phyloP scores from a whole-genome alignment of 2,329 filamentous ascomycete genomes.

The Calonectria leucothoes region DNA sequence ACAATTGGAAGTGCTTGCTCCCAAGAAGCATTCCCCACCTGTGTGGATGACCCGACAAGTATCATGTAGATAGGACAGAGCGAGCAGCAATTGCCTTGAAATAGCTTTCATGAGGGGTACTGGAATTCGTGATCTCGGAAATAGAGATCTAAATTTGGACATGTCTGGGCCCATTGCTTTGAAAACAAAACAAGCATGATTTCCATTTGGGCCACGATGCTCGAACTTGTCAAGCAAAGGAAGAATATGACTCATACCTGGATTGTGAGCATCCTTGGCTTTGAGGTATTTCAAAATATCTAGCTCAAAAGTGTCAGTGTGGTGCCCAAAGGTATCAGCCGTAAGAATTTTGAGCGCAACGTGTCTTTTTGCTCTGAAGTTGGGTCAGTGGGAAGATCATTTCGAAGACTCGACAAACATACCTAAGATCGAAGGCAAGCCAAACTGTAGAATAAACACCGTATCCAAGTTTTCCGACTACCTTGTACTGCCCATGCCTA shows the following conservation, averaged over 20 bases:
- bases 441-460: neutral
- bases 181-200: constrained; percentile 44
- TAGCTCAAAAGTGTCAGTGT: too few relatives aligned
- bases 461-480: neutral
- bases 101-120: constrained; percentile 27
- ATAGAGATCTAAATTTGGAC: constrained; percentile 27
- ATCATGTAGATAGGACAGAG: constrained; percentile 34
- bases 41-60: constrained; percentile 37
- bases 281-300: too few relatives aligned
- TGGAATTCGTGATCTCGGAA: constrained; percentile 25
- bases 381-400: neutral
- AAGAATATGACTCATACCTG: neutral
- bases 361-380: constrained; percentile 24
- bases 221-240: constrained; percentile 40
- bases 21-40: constrained; percentile 15
- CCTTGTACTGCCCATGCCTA: neutral
- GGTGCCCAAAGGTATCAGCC: constrained; percentile 16
- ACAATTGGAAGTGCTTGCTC: neutral
- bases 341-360: constrained; percentile 45
- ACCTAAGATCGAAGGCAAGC: neutral
- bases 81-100: constrained; percentile 31
- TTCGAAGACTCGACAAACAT: too few relatives aligned
- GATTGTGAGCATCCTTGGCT: too few relatives aligned
- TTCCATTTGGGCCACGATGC: constrained; percentile 44
- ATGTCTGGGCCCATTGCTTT: constrained; percentile 45